A percentile compares a stretch with the other conserved stretches of the same genome.
phyloP scores from a whole-genome alignment of 73 alveolate species.

The Effrenium voratum region DNA sequence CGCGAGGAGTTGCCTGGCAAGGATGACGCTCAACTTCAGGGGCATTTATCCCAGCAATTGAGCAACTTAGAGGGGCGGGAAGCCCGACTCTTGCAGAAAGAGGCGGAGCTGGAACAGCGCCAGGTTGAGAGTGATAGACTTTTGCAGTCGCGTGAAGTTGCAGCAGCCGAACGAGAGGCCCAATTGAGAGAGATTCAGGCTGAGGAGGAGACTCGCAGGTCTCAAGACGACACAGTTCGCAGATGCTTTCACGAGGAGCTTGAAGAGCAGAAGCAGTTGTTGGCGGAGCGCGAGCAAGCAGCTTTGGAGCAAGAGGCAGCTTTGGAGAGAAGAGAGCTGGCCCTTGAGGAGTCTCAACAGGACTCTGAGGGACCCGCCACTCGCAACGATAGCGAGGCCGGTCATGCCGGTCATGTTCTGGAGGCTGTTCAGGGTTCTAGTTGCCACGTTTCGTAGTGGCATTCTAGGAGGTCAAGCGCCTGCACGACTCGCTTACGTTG shows the following conservation, averaged over 20 bases:
- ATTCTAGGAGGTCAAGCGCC: too few species aligned
- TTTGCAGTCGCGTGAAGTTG: not conserved
- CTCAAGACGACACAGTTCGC: not conserved
- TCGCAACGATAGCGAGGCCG: too few species aligned
- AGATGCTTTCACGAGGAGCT: constrained; percentile 24
- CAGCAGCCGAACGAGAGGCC: not conserved
- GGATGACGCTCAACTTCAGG: too few species aligned
- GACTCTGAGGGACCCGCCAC: too few species aligned
- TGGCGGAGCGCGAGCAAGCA: constrained; percentile 34
- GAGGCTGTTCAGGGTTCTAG: too few species aligned
- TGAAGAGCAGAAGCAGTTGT: constrained; percentile 49
- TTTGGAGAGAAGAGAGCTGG: not conserved
- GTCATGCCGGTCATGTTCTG: too few species aligned
- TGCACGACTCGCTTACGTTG: too few species aligned
- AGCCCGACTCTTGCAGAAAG: not conserved
- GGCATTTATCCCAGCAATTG: too few species aligned
- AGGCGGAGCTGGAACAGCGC: constrained; percentile 19
- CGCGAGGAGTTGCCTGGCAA: not conserved
- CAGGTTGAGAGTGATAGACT: not conserved
- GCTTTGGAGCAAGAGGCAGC: constrained; percentile 12
- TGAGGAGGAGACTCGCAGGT: not conserved
- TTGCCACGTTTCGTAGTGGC: too few species aligned
- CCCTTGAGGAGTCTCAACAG: not conserved
- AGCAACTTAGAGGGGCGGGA: constrained; percentile 4
- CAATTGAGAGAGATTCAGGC: not conserved